Conservation (phyloP, 2,329 filamentous ascomycete genomes). For the Annulohypoxylon truncatum region DNA sequence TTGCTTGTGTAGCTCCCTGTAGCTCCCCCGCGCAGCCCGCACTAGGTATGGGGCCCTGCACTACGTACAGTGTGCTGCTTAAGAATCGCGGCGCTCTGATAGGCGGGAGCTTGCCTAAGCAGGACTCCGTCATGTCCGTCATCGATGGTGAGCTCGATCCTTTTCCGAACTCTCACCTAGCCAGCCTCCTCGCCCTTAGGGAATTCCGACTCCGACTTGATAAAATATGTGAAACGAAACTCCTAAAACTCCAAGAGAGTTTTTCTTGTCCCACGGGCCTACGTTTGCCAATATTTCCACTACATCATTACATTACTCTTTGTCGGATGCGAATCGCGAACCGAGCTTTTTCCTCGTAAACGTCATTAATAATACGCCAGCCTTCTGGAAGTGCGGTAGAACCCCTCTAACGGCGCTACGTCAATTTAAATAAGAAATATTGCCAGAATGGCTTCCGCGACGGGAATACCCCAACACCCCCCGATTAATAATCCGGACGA, state of each 20-base stretch:
- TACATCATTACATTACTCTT: neutral
- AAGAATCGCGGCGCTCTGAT: slow-evolving; percentile 44
- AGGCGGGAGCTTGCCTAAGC: slow-evolving; percentile 38
- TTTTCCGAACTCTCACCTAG: slow-evolving; percentile 18
- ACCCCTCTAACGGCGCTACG: slow-evolving; percentile 6
- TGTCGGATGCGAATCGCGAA: slow-evolving; percentile 1
- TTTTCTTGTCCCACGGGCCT: neutral
- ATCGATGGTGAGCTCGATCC: slow-evolving; percentile 45
- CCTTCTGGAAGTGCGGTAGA: slow-evolving; percentile 21
- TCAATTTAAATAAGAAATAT: slow-evolving; percentile 27
- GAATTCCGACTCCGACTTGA: slow-evolving; percentile 12
- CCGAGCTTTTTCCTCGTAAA: neutral
- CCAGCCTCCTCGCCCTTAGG: slow-evolving; percentile 7
- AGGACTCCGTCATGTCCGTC: slow-evolving; percentile 43
- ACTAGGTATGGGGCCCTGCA: slow-evolving; percentile 15
- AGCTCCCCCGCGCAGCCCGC: slow-evolving; percentile 36
- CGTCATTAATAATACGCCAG: slow-evolving; percentile 12
- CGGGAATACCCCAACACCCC: slow-evolving; percentile 69
- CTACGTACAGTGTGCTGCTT: slow-evolving; percentile 37
- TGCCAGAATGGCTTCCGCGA: slow-evolving; percentile 73
- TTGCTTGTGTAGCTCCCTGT: slow-evolving; percentile 24
- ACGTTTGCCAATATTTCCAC: neutral
- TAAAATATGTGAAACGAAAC: slow-evolving; percentile 24
- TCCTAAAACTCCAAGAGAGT: slow-evolving; percentile 5
- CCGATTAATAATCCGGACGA: slow-evolving; percentile 54